Percentiles rank a stretch among this genome's conserved stretches.
Conservation (phyloP, 768 basidiomycete species). For the Boletus sp. region DNA sequence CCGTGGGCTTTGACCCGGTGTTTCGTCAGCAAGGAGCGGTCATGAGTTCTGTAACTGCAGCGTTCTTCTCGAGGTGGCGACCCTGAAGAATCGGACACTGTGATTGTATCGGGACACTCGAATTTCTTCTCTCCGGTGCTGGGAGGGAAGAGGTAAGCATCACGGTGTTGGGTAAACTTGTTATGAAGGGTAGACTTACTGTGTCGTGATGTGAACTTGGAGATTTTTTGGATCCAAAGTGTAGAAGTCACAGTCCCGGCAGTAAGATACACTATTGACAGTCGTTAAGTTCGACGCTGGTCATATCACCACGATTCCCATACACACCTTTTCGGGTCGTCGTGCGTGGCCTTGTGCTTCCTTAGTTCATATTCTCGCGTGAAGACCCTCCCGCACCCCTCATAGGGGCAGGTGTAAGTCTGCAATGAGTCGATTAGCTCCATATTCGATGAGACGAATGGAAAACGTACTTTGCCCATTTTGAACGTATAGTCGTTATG, state of each 20-base stretch:
- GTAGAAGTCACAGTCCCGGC: slow-evolving; percentile 8
- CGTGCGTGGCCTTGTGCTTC: slow-evolving; percentile 12
- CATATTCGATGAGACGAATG: background rate
- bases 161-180: background rate
- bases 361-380: slow-evolving; percentile 1
- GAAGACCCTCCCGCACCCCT: slow-evolving; percentile 12
- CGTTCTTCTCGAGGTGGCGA: background rate
- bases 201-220: background rate
- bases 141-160: background rate
- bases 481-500: background rate
- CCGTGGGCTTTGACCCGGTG: slow-evolving; percentile 12
- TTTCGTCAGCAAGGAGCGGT: slow-evolving; percentile 15
- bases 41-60: slow-evolving; percentile 13
- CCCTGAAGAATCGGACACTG: background rate
- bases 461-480: background rate
- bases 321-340: slow-evolving; percentile 6
- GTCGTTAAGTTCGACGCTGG: background rate
- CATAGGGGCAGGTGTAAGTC: slow-evolving; percentile 6
- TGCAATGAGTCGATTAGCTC: background rate
- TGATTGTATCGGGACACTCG: slow-evolving; percentile 3
- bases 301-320: background rate
- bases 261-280: slow-evolving; percentile 8
- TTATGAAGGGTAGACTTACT: slow-evolving; percentile 10
- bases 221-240: slow-evolving; percentile 6
- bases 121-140: slow-evolving; percentile 16